phyloP scores from a whole-genome alignment of 768 basidiomycete genomes.

The Sporobolomyces phaffii region DNA sequence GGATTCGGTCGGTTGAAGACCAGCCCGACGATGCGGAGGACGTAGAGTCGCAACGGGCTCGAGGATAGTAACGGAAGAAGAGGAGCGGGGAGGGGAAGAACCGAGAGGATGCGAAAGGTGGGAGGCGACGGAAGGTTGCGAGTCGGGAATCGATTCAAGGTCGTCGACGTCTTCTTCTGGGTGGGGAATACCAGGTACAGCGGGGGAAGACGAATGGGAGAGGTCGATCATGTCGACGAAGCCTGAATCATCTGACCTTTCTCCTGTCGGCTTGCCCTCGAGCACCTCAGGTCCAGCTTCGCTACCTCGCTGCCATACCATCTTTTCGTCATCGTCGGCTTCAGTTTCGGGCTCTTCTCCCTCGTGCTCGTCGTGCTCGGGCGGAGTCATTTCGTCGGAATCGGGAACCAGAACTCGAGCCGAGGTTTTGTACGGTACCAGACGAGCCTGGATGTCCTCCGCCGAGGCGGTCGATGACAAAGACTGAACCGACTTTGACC shows the following conservation, averaged over 20 bases:
- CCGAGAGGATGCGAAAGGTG: constrained; percentile 2
- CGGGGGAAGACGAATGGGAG: neutral
- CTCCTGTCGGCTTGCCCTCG: neutral
- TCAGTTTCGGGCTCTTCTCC: neutral
- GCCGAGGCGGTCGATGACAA: neutral
- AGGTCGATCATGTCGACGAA: constrained; percentile 18
- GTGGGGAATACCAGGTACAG: neutral
- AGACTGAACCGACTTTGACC: neutral
- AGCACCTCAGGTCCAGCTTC: neutral
- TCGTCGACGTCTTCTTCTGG: neutral
- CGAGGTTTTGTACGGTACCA: neutral
- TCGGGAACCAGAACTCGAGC: constrained; percentile 15
- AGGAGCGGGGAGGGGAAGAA: neutral
- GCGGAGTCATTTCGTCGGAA: neutral
- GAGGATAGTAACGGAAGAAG: neutral
- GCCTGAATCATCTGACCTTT: constrained; percentile 19
- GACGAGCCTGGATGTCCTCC: neutral
- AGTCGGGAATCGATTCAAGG: neutral
- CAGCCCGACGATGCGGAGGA: neutral
- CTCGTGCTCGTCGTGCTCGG: neutral
- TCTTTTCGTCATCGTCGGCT: neutral
- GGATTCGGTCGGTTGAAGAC: constrained; percentile 4
- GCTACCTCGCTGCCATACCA: neutral
- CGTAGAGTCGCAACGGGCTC: neutral
- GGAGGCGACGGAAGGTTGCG: neutral